Conservation (phyloP, 768 basidiomycete species). For the Favolaschia claudopus region DNA sequence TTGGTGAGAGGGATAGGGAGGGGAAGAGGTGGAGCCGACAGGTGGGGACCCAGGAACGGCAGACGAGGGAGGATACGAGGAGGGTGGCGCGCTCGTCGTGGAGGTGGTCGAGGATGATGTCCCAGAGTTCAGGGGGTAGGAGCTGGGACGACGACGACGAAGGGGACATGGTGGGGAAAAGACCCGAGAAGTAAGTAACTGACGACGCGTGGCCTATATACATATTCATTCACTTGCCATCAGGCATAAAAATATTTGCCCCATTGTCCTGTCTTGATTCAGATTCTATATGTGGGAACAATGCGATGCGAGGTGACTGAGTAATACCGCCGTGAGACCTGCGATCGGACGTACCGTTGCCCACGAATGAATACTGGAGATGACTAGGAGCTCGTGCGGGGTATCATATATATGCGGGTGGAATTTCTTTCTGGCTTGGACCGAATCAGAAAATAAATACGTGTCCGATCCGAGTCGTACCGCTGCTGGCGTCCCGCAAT, state of each 20-base stretch:
- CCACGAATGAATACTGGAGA: too few species aligned
- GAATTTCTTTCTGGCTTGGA: too few species aligned
- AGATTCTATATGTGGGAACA: constrained; percentile 14
- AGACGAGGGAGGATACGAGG: constrained; percentile 31
- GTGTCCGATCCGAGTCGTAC: too few species aligned
- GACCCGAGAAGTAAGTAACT: background rate
- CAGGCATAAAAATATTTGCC: background rate
- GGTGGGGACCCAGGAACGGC: constrained; percentile 36
- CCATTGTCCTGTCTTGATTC: constrained; percentile 17
- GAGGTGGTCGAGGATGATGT: constrained; percentile 42
- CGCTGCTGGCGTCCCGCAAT: too few species aligned
- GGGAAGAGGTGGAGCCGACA: constrained; percentile 37
- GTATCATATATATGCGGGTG: too few species aligned
- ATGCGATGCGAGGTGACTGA: background rate
- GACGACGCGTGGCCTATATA: constrained; percentile 1
- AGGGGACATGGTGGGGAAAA: too few species aligned
- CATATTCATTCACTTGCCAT: too few species aligned
- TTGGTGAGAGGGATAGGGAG: constrained; percentile 18
- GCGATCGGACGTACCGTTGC: too few species aligned
- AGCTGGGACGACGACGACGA: constrained; percentile 1
- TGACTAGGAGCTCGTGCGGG: too few species aligned
- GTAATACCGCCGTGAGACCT: constrained; percentile 6
- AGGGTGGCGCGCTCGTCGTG: constrained; percentile 35
- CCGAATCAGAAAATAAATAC: too few species aligned
- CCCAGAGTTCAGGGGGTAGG: constrained; percentile 39